These are phyloP conservation scores for Phanerochaete carnosa DNA, from an alignment of 768 basidiomycete genomes.

Conservation along the genomic window DNA sequence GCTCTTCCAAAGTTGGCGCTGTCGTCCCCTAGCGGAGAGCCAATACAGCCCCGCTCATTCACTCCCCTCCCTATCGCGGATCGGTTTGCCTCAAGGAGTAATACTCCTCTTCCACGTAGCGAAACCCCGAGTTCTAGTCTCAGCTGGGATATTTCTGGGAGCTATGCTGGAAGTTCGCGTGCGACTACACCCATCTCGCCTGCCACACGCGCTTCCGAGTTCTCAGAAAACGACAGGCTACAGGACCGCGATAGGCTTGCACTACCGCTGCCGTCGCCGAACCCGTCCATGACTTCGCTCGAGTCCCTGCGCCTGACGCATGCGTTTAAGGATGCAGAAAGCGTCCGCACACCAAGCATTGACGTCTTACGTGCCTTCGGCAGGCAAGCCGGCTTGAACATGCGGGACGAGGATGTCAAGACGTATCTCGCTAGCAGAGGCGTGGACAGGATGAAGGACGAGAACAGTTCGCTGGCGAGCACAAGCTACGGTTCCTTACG, in stretches of 20 bases:
- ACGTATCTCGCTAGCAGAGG: background rate
- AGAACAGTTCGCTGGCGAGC: conserved; percentile 7
- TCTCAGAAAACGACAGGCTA: background rate
- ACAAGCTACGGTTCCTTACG: conserved; percentile 11
- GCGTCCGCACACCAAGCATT: conserved; percentile 23
- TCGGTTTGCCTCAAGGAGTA: background rate
- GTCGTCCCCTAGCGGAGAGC: conserved; percentile 1
- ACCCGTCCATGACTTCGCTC: background rate
- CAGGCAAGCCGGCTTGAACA: conserved; percentile 5
- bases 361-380: conserved; percentile 25
- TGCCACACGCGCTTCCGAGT: background rate
- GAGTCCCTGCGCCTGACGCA: conserved; percentile 15
- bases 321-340: conserved; percentile 24
- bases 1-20: conserved; percentile 6
- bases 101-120: background rate
- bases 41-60: background rate
- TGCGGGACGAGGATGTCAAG: conserved; percentile 3
- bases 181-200: background rate
- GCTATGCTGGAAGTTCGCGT: background rate
- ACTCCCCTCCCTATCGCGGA: background rate
- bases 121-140: background rate
- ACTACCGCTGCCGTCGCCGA: background rate
- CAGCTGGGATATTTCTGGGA: background rate
- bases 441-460: background rate
- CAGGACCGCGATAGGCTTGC: background rate